These are phyloP conservation scores for Quercus mongolica DNA, from an alignment of 306 rosid genomes.

Conservation along the genomic window DNA sequence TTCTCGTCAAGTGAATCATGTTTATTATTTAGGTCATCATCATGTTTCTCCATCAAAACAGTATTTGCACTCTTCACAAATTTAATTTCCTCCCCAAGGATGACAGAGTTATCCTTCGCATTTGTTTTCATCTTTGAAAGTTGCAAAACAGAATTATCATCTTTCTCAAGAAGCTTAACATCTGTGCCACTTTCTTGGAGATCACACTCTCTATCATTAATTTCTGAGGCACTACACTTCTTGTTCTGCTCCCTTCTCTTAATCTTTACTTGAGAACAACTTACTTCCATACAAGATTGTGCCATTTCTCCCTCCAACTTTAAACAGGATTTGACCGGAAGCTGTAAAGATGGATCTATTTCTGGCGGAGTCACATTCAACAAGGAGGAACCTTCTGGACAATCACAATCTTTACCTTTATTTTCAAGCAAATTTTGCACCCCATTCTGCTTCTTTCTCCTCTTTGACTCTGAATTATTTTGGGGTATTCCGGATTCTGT, in stretches of 20 bases:
- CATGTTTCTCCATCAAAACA: conserved; percentile 9
- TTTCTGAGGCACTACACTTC: conserved; percentile 14
- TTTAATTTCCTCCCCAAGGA: conserved; percentile 10
- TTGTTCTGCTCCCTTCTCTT: conserved; percentile 15
- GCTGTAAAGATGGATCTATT: conserved; percentile 18
- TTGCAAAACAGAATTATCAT: conserved; percentile 12
- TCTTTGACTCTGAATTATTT: conserved; percentile 7
- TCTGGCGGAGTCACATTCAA: conserved; percentile 17
- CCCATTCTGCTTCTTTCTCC: conserved; percentile 18
- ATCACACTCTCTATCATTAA: neutral
- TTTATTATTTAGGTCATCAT: conserved; percentile 2
- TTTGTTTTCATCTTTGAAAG: conserved; percentile 17
- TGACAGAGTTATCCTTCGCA: conserved; percentile 12
- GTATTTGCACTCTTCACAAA: conserved; percentile 9
- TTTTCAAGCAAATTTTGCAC: conserved; percentile 12
- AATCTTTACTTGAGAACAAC: conserved; percentile 15
- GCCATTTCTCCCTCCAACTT: conserved; percentile 19
- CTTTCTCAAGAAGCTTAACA: conserved; percentile 14
- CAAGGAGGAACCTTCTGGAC: conserved; percentile 17
- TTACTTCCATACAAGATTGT: conserved; percentile 18
- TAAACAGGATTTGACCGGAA: conserved; percentile 14
- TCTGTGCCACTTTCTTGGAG: conserved; percentile 16
- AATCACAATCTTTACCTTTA: conserved; percentile 15
- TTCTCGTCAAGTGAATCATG: neutral
- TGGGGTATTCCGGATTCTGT: conserved; percentile 13